Percentiles rank a stretch among this genome's conserved stretches.
phyloP scores from a whole-genome alignment of 1,284 basidiomycete genomes.

The Moniliophthora roreri region DNA sequence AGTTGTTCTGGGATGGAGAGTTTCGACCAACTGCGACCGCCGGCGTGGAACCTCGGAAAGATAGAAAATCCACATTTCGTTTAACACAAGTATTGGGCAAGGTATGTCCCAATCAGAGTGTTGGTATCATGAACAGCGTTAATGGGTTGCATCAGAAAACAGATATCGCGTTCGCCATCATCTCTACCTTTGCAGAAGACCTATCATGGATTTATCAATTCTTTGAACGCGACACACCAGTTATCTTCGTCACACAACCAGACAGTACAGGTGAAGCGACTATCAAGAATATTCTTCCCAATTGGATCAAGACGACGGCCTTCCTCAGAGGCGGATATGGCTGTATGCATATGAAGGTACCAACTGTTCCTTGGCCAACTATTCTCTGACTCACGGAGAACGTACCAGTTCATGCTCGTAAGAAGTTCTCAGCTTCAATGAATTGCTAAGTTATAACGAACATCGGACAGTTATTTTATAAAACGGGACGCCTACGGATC shows the following conservation, averaged over 20 bases:
- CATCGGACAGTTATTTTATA: constrained; percentile 63
- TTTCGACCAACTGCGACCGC: constrained; percentile 70
- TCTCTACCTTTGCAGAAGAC: constrained; percentile 68
- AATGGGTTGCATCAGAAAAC: constrained; percentile 46
- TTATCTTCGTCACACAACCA: constrained; percentile 68
- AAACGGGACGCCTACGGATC: constrained; percentile 66
- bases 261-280: constrained; percentile 48
- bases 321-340: constrained; percentile 59
- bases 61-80: constrained; percentile 59
- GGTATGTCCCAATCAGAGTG: constrained; percentile 36
- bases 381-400: constrained; percentile 5
- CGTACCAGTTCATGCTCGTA: constrained; percentile 67
- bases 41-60: constrained; percentile 55
- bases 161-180: constrained; percentile 65
- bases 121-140: too few species aligned
- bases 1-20: constrained; percentile 69
- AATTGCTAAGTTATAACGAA: constrained; percentile 3
- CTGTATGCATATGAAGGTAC: constrained; percentile 84
- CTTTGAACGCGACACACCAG: constrained; percentile 64
- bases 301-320: constrained; percentile 73
- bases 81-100: constrained; percentile 64
- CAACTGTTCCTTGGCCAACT: constrained; percentile 5
- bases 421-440: constrained; percentile 16
- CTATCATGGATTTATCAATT: constrained; percentile 69
- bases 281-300: constrained; percentile 64